Conservation (phyloP, 345 rosid genomes). For the Mallotus nudiflorus region DNA sequence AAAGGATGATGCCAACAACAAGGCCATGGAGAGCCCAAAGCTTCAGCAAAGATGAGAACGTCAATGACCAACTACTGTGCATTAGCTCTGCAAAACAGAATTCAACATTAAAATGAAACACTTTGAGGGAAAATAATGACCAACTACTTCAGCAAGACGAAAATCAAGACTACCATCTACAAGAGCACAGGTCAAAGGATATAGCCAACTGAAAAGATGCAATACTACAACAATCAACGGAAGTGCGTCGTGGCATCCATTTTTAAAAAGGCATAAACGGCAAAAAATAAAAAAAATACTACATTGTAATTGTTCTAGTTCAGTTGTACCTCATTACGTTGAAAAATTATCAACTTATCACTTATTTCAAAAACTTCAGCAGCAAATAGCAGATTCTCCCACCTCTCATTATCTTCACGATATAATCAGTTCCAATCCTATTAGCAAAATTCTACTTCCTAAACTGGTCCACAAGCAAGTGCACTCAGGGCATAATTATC, state of each 20-base stretch:
- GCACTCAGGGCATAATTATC: no score
- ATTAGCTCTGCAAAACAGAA: slow-evolving; percentile 27
- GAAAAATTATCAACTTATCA: no score
- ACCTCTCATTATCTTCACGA: neutral
- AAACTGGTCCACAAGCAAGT: neutral
- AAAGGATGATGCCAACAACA: slow-evolving; percentile 31
- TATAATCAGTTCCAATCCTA: neutral
- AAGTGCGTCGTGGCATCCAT: neutral
- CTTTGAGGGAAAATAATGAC: neutral
- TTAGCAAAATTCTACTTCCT: no score
- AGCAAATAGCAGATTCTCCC: neutral
- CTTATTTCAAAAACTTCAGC: neutral
- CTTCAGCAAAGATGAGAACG: slow-evolving; percentile 34
- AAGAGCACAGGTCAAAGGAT: neutral
- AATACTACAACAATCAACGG: neutral
- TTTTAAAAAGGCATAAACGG: no score
- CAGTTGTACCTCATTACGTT: neutral
- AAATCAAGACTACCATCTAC: neutral
- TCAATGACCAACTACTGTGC: slow-evolving; percentile 36
- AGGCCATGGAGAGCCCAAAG: slow-evolving; percentile 33
- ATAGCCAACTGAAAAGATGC: no score
- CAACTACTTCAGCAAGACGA: neutral
- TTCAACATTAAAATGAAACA: neutral
- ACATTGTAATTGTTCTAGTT: neutral
- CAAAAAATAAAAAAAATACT: neutral